Conservation (phyloP, 345 rosid genomes). For the Aurinia saxatilis region DNA sequence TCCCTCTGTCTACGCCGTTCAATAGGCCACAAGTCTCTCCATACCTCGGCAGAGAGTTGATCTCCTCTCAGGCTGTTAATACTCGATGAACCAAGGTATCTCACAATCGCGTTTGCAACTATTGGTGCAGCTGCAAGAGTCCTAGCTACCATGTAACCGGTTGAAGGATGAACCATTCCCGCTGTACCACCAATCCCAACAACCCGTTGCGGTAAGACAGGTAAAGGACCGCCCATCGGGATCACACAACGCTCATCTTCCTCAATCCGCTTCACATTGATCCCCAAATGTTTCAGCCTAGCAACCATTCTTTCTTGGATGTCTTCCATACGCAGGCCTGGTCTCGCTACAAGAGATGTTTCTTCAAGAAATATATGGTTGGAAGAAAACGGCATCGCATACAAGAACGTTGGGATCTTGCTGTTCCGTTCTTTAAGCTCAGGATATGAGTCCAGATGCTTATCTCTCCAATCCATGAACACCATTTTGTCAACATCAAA, state of each 20-base stretch:
- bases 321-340: constrained; percentile 74
- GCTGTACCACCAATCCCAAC: constrained; percentile 96
- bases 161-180: constrained; percentile 90
- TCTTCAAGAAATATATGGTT: constrained; percentile 84
- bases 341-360: constrained; percentile 89
- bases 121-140: constrained; percentile 95
- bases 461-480: constrained; percentile 99
- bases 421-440: constrained; percentile 56
- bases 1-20: constrained; percentile 90
- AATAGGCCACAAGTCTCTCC: constrained; percentile 97
- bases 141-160: constrained; percentile 98
- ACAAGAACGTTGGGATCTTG: constrained; percentile 78
- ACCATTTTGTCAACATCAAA: constrained; percentile 91
- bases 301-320: constrained; percentile 96
- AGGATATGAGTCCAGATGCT: constrained; percentile 40
- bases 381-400: constrained; percentile 91
- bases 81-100: constrained; percentile 53
- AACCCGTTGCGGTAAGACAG: constrained; percentile 89
- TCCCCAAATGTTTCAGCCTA: constrained; percentile 74
- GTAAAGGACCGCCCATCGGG: constrained; percentile 98
- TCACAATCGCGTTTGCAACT: constrained; percentile 74
- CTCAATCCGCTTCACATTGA: constrained; percentile 71
- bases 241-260: constrained; percentile 92
- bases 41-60: constrained; percentile 64
- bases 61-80: constrained; percentile 38